A percentile compares a stretch with the other conserved stretches of the same genome.
Evolutionary conservation across 1,139 yeast species (phyloP).

Genomic region (Geotrichum histeridarum): DNA sequence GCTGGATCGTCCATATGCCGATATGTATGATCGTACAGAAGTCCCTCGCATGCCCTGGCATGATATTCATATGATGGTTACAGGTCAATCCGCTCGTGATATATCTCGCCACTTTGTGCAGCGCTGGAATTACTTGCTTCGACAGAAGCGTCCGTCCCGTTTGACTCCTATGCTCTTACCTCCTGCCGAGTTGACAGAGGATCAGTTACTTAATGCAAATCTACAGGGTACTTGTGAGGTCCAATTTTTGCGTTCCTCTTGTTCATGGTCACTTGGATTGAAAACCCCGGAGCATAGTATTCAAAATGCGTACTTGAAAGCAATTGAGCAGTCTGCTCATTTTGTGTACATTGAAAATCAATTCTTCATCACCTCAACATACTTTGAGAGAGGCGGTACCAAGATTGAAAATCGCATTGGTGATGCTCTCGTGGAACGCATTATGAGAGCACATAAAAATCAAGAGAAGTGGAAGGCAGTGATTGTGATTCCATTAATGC

Average conservation of each 20-base stretch:
- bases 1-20: slow-evolving; percentile 81
- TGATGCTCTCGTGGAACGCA: slow-evolving; percentile 92
- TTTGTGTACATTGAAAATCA: slow-evolving; percentile 93
- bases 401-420: slow-evolving; percentile 86
- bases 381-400: slow-evolving; percentile 62
- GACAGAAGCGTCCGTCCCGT: slow-evolving; percentile 92
- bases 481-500: slow-evolving; percentile 90
- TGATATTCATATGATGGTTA: slow-evolving; percentile 92
- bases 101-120: slow-evolving; percentile 91
- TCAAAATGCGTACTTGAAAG: slow-evolving; percentile 83
- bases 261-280: slow-evolving; percentile 89
- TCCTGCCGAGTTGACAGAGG: slow-evolving; percentile 77
- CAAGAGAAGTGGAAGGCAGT: slow-evolving; percentile 84
- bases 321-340: slow-evolving; percentile 88
- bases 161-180: slow-evolving; percentile 89
- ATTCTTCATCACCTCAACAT: slow-evolving; percentile 84
- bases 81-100: slow-evolving; percentile 96
- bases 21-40: slow-evolving; percentile 78
- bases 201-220: slow-evolving; percentile 59
- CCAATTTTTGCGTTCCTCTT: slow-evolving; percentile 81
- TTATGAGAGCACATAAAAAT: slow-evolving; percentile 76
- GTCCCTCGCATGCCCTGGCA: slow-evolving; percentile 99
- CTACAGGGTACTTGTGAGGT: slow-evolving; percentile 86
- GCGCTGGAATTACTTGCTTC: slow-evolving; percentile 89
- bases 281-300: slow-evolving; percentile 82